Conservation (phyloP, 2,329 filamentous ascomycete genomes). For the Achaetomium macrosporum region DNA sequence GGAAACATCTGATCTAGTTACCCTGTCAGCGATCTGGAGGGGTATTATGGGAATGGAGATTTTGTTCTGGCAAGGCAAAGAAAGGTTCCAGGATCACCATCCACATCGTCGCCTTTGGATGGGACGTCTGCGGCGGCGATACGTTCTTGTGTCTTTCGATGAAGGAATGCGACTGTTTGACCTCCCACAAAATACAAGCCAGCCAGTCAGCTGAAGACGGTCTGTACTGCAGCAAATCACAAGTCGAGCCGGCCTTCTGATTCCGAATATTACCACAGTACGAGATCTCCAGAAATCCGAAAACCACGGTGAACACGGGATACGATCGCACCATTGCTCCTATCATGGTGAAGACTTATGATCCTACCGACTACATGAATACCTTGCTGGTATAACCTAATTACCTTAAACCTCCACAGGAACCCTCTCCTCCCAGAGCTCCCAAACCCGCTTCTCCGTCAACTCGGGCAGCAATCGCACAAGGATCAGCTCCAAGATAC, state of each 20-base stretch:
- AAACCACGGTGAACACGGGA: not conserved
- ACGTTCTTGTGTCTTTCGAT: not conserved
- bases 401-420: constrained; percentile 13
- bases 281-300: not conserved
- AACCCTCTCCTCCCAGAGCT: constrained; percentile 69
- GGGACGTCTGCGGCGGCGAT: no score
- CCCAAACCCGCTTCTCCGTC: constrained; percentile 61
- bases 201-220: not conserved
- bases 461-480: constrained; percentile 80
- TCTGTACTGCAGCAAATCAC: constrained; percentile 9
- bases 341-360: no score
- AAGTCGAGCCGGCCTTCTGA: constrained; percentile 1
- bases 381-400: no score
- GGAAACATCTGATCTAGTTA: no score
- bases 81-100: no score
- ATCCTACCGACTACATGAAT: no score
- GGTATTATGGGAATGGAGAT: no score
- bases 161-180: not conserved
- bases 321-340: no score
- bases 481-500: constrained; percentile 74
- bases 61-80: no score
- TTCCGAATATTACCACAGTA: not conserved
- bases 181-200: not conserved
- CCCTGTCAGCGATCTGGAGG: no score
- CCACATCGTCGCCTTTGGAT: no score